Conservation (phyloP, 176 grass and related monocot genomes). For the Neostapfia colusana region DNA sequence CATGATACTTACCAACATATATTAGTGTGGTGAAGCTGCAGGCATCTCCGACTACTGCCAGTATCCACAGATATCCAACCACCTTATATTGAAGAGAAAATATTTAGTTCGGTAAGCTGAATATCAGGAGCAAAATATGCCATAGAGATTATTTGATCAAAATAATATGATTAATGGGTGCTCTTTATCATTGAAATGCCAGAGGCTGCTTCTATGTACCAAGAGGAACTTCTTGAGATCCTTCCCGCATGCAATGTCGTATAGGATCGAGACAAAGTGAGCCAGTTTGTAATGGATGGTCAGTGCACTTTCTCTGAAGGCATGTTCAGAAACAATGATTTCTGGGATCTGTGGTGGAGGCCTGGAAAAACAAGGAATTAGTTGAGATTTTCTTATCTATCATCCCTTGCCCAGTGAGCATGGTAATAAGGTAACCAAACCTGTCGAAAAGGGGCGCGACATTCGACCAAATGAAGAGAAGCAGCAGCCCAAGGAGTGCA, state of each 20-base stretch:
- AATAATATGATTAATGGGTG: background rate
- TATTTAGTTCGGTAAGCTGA: background rate
- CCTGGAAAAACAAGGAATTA: conserved; percentile 30
- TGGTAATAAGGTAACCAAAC: conserved; percentile 20
- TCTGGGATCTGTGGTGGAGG: conserved; percentile 58
- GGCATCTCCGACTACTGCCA: conserved; percentile 62
- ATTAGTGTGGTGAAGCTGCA: conserved; percentile 74
- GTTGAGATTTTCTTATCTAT: background rate
- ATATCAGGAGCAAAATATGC: background rate
- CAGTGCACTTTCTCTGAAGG: conserved; percentile 60
- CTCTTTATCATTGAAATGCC: background rate
- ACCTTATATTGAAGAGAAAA: conserved; percentile 36
- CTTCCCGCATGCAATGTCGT: conserved; percentile 75
- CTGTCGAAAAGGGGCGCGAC: conserved; percentile 54
- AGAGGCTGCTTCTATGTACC: no score
- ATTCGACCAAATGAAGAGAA: conserved; percentile 70
- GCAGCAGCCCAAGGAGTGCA: conserved; percentile 61
- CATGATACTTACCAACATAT: conserved; percentile 63
- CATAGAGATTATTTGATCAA: background rate
- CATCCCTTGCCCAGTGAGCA: background rate
- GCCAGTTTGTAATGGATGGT: conserved; percentile 50
- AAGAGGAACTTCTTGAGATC: conserved; percentile 74
- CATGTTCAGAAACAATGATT: conserved; percentile 58
- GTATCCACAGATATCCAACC: conserved; percentile 70
- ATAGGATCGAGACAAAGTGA: conserved; percentile 38